Evolutionary conservation across 2,329 filamentous ascomycete genomes (phyloP).

Genomic region (Sporothrix globosa): DNA sequence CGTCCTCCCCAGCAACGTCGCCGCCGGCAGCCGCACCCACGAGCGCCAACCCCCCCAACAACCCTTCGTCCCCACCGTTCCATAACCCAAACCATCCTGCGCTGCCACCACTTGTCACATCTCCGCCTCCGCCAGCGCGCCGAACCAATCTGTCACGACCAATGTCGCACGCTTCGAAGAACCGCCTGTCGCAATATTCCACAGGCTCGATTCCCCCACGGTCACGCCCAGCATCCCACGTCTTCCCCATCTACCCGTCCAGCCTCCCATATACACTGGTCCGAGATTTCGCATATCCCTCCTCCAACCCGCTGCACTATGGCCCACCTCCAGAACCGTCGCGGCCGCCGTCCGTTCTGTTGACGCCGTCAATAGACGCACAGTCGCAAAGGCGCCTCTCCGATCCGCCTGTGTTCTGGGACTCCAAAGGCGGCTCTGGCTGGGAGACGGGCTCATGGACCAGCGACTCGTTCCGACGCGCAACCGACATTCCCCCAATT

Average conservation of each 20-base stretch:
- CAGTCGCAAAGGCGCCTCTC: slow-evolving; percentile 70
- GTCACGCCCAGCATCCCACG: slow-evolving; percentile 78
- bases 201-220: slow-evolving; percentile 67
- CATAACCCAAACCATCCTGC: slow-evolving; percentile 57
- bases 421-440: slow-evolving; percentile 61
- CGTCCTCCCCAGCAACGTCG: slow-evolving; percentile 56
- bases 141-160: slow-evolving; percentile 66
- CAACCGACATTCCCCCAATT: slow-evolving; percentile 76
- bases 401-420: slow-evolving; percentile 77
- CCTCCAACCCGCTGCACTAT: slow-evolving; percentile 85
- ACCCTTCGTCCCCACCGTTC: slow-evolving; percentile 40
- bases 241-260: slow-evolving; percentile 82
- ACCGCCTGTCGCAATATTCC: slow-evolving; percentile 83
- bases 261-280: slow-evolving; percentile 87
- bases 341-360: slow-evolving; percentile 71
- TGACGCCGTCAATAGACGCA: slow-evolving; percentile 78
- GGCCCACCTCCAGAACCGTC: slow-evolving; percentile 80
- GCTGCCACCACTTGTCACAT: slow-evolving; percentile 61
- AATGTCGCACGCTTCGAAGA: slow-evolving; percentile 76
- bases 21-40: slow-evolving; percentile 46
- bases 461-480: slow-evolving; percentile 59
- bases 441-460: slow-evolving; percentile 59
- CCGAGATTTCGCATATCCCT: slow-evolving; percentile 91
- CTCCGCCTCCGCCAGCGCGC: slow-evolving; percentile 52
- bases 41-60: background rate